Conservation (phyloP, 2,329 filamentous ascomycete genomes). For the Botrytis fabae region DNA sequence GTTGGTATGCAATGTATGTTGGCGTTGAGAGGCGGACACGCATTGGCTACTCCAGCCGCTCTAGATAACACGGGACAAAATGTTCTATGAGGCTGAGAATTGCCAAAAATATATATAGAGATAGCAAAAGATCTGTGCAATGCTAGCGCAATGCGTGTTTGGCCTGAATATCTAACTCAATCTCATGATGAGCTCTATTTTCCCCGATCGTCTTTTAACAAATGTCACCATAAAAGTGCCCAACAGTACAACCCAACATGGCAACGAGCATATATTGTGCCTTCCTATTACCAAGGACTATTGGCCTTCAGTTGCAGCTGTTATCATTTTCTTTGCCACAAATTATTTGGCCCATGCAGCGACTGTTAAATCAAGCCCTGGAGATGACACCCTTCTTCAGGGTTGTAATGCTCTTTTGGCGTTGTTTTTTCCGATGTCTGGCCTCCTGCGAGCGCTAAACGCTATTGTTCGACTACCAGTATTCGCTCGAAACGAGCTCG, state of each 20-base stretch:
- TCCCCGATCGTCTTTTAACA: background rate
- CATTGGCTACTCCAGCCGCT: background rate
- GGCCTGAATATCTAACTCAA: background rate
- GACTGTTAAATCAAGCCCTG: slow-evolving; percentile 32
- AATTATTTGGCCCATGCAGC: slow-evolving; percentile 38
- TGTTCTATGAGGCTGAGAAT: background rate
- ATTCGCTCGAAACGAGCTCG: background rate
- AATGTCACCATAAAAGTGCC: slow-evolving; percentile 3
- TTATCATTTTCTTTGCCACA: slow-evolving; percentile 33
- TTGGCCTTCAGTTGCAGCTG: slow-evolving; percentile 23
- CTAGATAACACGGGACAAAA: background rate
- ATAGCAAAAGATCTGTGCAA: too few relatives aligned
- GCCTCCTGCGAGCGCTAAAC: slow-evolving; percentile 28
- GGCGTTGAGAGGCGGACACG: background rate
- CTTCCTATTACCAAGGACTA: slow-evolving; percentile 5
- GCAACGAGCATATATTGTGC: background rate
- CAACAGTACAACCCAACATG: slow-evolving; percentile 4
- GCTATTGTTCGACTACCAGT: slow-evolving; percentile 3
- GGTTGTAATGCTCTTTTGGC: slow-evolving; percentile 6
- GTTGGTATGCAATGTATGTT: background rate
- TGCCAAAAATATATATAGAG: background rate
- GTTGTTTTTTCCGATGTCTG: slow-evolving; percentile 30
- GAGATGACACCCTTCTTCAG: slow-evolving; percentile 24
- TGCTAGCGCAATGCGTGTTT: background rate
- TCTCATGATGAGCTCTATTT: background rate